Base-by-base conservation (phyloP, 306 rosid species). In the Cicer arietinum region DNA sequence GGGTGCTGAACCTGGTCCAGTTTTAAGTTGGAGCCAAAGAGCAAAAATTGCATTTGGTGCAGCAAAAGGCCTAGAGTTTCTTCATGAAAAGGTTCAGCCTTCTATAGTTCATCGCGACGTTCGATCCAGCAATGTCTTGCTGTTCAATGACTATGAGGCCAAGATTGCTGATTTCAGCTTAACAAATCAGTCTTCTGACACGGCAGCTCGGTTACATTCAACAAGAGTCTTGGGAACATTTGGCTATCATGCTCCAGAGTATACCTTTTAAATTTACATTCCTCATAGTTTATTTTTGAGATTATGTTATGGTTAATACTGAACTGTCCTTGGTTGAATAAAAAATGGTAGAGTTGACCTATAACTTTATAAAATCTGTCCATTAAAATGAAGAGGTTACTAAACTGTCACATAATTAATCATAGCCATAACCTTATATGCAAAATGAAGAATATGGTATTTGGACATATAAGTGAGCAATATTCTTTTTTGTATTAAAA, bases 161-260 rank as follows among this genome's bases (percentile, higher is more conserved):
- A 94, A 94, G 89, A 82, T 94, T 45, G 94, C 97, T 2, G 98
- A 94, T 82, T 91, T 94, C 81, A 94, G 84, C 89, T 83, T 91
- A 86, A 83, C 97, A 71, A 94, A 87, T 78, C 98, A 94, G 82
- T 80, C 96, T 5, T 94, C 97, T 7, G 98, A 94, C 65, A 94
- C 97, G 0, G 97, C 98, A 0, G 97, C 97, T 18, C 79, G 97
- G 30, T 87, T 94, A 13, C 98, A 94, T 81, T 94, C 98, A 25
- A 94, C 98, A 57, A 90, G 98, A 80, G 98, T 91, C 76, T 88
- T 94, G 84, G 99, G 99, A 84, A 94, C 99, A 25, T 94, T 94
- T 62, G 99, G 97, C 39, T 94, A 94, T 82, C 99, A 94, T 77
- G 97, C 99, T 77, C 99, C 99, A 51, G 99, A 94, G 99, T 94